Conservation (phyloP, 2,329 filamentous ascomycete genomes). For the Talaromyces funiculosus region DNA sequence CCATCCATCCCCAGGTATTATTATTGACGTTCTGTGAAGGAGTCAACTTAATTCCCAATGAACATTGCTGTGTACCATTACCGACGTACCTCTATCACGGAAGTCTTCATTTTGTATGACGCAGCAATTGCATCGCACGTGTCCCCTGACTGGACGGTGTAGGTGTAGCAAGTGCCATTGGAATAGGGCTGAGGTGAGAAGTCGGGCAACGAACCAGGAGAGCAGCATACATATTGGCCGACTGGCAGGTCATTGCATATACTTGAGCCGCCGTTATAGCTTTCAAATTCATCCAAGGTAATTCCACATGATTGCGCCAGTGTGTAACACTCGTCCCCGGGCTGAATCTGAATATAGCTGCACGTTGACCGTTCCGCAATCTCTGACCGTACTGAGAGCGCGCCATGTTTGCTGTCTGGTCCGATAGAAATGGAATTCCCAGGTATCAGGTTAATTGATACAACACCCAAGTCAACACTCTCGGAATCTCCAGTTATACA, state of each 20-base stretch:
- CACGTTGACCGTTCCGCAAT: background rate
- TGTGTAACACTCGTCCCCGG: slow-evolving; percentile 12
- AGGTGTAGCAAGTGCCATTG: slow-evolving; percentile 32
- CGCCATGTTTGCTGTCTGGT: background rate
- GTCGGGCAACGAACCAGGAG: slow-evolving; percentile 10
- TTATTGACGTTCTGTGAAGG: slow-evolving; percentile 25
- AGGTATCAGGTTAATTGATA: background rate
- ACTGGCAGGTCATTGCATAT: slow-evolving; percentile 19
- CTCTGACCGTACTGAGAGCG: background rate
- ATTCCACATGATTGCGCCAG: slow-evolving; percentile 16
- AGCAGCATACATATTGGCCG: slow-evolving; percentile 24
- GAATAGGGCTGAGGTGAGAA: slow-evolving; percentile 26
- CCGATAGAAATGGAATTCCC: background rate
- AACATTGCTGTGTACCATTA: no score
- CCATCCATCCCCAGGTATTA: slow-evolving; percentile 43
- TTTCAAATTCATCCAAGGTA: slow-evolving; percentile 10
- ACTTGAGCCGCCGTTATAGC: slow-evolving; percentile 11
- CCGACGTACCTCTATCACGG: background rate
- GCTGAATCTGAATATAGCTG: background rate
- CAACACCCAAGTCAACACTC: background rate
- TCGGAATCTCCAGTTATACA: no score
- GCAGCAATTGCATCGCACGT: background rate
- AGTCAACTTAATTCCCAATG: no score
- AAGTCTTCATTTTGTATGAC: background rate
- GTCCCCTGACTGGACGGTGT: slow-evolving; percentile 22